Percentiles rank a stretch among this genome's conserved stretches.
Conservation (phyloP, 73 alveolate species). For the Diophrys sp. region DNA sequence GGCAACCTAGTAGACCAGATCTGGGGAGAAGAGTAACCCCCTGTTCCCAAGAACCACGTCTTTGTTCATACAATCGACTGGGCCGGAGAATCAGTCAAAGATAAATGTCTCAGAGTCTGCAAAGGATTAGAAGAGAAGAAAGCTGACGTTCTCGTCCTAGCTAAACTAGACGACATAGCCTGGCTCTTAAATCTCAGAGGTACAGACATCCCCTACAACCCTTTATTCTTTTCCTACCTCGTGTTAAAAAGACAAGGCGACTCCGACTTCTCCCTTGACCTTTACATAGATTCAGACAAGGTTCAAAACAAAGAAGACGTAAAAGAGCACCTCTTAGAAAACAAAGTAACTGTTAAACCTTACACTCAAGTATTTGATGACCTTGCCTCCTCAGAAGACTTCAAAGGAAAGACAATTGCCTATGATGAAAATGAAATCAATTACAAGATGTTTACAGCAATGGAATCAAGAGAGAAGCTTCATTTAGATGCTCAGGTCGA, state of each 20-base stretch:
- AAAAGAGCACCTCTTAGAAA: not conserved
- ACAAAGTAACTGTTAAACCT: constrained; percentile 23
- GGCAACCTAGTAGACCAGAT: constrained; percentile 25
- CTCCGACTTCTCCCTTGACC: too few species aligned
- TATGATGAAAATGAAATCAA: constrained; percentile 54
- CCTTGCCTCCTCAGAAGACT: constrained; percentile 22
- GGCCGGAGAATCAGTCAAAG: constrained; percentile 70
- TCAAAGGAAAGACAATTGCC: constrained; percentile 30
- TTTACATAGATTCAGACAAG: constrained; percentile 62
- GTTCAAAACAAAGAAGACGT: constrained; percentile 42
- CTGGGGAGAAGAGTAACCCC: constrained; percentile 81
- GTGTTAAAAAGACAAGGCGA: too few species aligned
- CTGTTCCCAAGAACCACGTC: constrained; percentile 39
- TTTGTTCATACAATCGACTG: constrained; percentile 67
- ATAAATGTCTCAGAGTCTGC: constrained; percentile 44
- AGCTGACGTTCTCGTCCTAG: constrained; percentile 44
- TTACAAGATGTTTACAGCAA: constrained; percentile 25
- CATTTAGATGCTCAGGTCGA: constrained; percentile 51
- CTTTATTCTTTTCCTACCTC: constrained; percentile 93
- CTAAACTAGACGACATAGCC: constrained; percentile 89
- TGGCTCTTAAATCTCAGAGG: constrained; percentile 95
- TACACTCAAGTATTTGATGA: constrained; percentile 61
- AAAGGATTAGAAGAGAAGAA: constrained; percentile 32
- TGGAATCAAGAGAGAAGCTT: constrained; percentile 1
- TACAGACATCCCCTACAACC: constrained; percentile 89